These are phyloP conservation scores for Trichoderma cornu-damae DNA, from an alignment of 2,329 filamentous ascomycete species.

Conservation along the genomic window DNA sequence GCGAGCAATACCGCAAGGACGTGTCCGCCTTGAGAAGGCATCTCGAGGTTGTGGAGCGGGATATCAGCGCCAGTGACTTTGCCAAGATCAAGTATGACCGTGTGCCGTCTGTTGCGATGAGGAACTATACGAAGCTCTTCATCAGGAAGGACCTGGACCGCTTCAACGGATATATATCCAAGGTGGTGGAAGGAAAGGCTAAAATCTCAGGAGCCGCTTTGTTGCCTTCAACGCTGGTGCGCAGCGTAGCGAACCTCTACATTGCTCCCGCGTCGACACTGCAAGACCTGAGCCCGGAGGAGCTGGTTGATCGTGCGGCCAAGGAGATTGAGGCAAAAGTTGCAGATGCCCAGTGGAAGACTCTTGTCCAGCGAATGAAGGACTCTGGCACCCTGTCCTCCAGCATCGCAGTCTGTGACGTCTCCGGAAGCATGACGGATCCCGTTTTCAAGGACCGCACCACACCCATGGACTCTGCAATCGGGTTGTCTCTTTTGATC, in stretches of 20 bases:
- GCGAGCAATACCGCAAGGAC: constrained; percentile 49
- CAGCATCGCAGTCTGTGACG: constrained; percentile 54
- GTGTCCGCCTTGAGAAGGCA: constrained; percentile 49
- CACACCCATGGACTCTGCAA: constrained; percentile 46
- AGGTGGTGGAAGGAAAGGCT: constrained; percentile 44
- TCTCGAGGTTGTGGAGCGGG: constrained; percentile 49
- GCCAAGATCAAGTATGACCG: constrained; percentile 52
- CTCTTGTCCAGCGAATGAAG: constrained; percentile 52
- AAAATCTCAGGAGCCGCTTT: constrained; percentile 53
- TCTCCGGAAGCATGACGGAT: constrained; percentile 48
- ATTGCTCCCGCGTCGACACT: constrained; percentile 10
- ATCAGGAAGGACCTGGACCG: constrained; percentile 44
- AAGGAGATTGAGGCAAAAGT: constrained; percentile 34
- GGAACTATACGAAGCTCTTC: constrained; percentile 46
- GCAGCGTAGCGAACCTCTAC: constrained; percentile 5
- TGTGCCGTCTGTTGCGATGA: constrained; percentile 54
- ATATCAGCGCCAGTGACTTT: constrained; percentile 43
- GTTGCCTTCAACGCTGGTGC: constrained; percentile 47
- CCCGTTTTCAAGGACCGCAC: constrained; percentile 43
- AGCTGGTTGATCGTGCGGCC: constrained; percentile 29
- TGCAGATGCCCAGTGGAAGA: constrained; percentile 50
- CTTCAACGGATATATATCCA: constrained; percentile 46
- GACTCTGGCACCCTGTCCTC: constrained; percentile 49
- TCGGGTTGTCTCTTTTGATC: constrained; percentile 53
- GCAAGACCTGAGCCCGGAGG: constrained; percentile 4